Percentiles rank a stretch among this genome's conserved stretches.
These are phyloP conservation scores for Cercospora zeina DNA, from an alignment of 2,329 filamentous ascomycete species.

Conservation along the genomic window DNA sequence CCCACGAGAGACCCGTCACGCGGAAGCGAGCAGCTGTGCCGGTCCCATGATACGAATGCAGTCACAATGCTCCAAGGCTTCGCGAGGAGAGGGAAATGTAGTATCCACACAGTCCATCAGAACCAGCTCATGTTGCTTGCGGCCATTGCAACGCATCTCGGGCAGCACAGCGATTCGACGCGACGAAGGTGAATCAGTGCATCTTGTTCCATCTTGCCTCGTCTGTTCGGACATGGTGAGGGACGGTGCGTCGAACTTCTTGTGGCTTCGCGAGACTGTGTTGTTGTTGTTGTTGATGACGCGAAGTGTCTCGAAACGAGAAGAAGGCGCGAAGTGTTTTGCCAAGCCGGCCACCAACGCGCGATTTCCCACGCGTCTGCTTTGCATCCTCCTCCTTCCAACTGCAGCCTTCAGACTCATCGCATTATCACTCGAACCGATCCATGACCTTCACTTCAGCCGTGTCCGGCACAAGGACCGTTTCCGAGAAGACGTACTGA, in stretches of 20 bases:
- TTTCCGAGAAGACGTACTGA: conserved; percentile 7
- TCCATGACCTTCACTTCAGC: too few species aligned
- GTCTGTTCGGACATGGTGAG: background rate
- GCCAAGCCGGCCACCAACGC: background rate
- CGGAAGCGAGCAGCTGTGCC: background rate
- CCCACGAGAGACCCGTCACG: background rate
- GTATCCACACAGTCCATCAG: background rate
- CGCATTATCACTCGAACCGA: too few species aligned
- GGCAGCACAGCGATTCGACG: too few species aligned
- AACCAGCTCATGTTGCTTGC: background rate
- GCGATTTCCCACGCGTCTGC: background rate
- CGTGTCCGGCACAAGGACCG: conserved; percentile 18
- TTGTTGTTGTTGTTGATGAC: background rate
- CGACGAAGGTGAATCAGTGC: too few species aligned
- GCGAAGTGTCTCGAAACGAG: background rate
- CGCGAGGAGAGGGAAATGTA: background rate
- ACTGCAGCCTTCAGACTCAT: too few species aligned
- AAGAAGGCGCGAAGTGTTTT: background rate
- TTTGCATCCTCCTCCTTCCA: too few species aligned
- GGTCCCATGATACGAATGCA: background rate
- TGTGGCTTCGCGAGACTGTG: background rate
- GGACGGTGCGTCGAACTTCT: background rate
- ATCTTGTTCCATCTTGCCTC: background rate
- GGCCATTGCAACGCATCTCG: too few species aligned
- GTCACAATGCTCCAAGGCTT: background rate